Evolutionary conservation across 257 asterid genomes (phyloP).

Genomic region (Nicotiana undulata): DNA sequence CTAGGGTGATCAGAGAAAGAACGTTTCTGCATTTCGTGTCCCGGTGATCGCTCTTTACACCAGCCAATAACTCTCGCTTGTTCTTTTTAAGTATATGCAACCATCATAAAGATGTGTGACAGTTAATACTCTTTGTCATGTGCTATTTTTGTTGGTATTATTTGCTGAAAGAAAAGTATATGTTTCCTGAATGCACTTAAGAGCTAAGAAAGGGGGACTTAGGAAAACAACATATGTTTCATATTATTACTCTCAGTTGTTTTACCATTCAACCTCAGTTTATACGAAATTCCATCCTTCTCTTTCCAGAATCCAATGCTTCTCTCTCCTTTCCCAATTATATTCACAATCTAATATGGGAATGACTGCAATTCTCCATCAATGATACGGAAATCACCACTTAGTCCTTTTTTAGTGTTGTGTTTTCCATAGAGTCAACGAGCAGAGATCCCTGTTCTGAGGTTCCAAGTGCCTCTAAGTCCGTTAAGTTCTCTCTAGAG

Average conservation of each 20-base stretch:
- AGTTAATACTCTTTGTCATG: no score
- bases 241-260: background rate
- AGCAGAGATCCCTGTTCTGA: slow-evolving; percentile 33
- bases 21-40: no score
- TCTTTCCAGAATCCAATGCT: slow-evolving; percentile 37
- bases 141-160: no score
- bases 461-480: slow-evolving; percentile 13
- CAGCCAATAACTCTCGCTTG: no score
- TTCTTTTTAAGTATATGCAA: no score
- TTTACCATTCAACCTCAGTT: slow-evolving; percentile 1
- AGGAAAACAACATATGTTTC: no score
- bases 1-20: no score
- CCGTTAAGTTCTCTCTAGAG: slow-evolving; percentile 7
- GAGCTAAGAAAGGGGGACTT: no score
- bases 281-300: slow-evolving; percentile 10
- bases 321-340: slow-evolving; percentile 28
- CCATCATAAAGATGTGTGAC: no score
- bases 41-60: no score
- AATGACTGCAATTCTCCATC: slow-evolving; percentile 25
- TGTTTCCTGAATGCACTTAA: no score
- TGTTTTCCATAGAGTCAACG: slow-evolving; percentile 12
- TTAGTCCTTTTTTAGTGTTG: slow-evolving; percentile 25
- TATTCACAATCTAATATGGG: slow-evolving; percentile 33
- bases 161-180: no score
- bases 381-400: slow-evolving; percentile 30